Conservation (phyloP, 2,329 filamentous ascomycete genomes). For the Claviceps sp. region DNA sequence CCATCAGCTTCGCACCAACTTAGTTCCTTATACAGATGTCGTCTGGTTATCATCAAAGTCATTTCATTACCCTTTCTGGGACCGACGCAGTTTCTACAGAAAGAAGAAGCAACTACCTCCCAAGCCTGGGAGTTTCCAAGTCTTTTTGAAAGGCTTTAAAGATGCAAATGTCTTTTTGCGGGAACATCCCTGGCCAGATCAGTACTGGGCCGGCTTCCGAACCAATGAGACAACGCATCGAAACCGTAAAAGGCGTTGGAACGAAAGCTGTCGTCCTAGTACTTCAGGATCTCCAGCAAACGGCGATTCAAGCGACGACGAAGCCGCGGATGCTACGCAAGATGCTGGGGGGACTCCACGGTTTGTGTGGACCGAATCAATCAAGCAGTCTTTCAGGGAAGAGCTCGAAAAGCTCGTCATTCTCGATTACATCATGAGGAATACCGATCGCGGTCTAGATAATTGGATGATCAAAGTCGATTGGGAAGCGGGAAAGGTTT, state of each 20-base stretch:
- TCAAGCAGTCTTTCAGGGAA: constrained; percentile 88
- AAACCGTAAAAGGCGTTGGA: constrained; percentile 61
- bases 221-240: constrained; percentile 48
- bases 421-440: constrained; percentile 97
- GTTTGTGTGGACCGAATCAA: constrained; percentile 74
- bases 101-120: constrained; percentile 77
- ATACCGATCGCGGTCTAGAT: constrained; percentile 89
- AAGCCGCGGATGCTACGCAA: constrained; percentile 26
- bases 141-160: constrained; percentile 93
- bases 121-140: constrained; percentile 92
- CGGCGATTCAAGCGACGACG: constrained; percentile 50
- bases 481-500: constrained; percentile 67
- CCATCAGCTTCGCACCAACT: constrained; percentile 71
- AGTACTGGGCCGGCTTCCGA: constrained; percentile 59
- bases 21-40: constrained; percentile 94
- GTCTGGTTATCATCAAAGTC: constrained; percentile 90
- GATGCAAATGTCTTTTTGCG: constrained; percentile 92
- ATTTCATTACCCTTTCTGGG: constrained; percentile 98
- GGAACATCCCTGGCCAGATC: constrained; percentile 94
- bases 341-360: constrained; percentile 40
- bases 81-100: constrained; percentile 73
- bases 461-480: constrained; percentile 99
- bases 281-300: constrained; percentile 39
- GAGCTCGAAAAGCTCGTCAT: constrained; percentile 96
- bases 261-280: constrained; percentile 63